phyloP scores from a whole-genome alignment of 805 yeast genomes.

The Suhomyces prunicola region DNA sequence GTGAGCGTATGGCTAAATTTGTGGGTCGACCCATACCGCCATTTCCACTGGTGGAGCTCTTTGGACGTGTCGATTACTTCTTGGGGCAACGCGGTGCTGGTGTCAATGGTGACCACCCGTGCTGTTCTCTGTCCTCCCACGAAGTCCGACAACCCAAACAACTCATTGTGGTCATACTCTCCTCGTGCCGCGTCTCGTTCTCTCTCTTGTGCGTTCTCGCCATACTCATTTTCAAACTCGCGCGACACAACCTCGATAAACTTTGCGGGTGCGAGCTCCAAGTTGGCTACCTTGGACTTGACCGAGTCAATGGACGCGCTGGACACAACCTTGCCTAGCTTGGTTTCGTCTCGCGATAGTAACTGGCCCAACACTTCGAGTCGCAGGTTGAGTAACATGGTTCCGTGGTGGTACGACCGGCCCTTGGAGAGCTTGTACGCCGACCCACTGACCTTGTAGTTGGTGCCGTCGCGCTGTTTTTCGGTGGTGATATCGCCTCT shows the following conservation, averaged over 20 bases:
- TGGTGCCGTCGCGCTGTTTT: constrained; percentile 17
- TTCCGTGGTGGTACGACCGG: constrained; percentile 90
- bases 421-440: constrained; percentile 85
- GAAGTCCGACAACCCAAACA: constrained; percentile 33
- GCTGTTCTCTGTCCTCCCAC: constrained; percentile 12
- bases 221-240: constrained; percentile 39
- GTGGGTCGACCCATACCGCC: constrained; percentile 80
- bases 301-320: constrained; percentile 69
- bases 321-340: constrained; percentile 42
- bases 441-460: constrained; percentile 80
- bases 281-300: constrained; percentile 71
- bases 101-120: constrained; percentile 18
- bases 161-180: constrained; percentile 24
- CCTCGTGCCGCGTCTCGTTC: constrained; percentile 2
- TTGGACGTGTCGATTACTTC: constrained; percentile 41
- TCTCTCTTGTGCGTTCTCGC: neutral
- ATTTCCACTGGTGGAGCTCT: constrained; percentile 57
- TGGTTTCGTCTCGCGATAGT: constrained; percentile 45
- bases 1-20: constrained; percentile 54
- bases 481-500: constrained; percentile 75
- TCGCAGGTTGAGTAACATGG: constrained; percentile 76
- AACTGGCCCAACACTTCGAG: constrained; percentile 58
- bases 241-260: constrained; percentile 45
- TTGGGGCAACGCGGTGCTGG: constrained; percentile 25
- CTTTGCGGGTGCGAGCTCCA: constrained; percentile 42